Evolutionary conservation across 768 basidiomycete genomes (phyloP).

Genomic region (Boletus pseudo-olivaceus): DNA sequence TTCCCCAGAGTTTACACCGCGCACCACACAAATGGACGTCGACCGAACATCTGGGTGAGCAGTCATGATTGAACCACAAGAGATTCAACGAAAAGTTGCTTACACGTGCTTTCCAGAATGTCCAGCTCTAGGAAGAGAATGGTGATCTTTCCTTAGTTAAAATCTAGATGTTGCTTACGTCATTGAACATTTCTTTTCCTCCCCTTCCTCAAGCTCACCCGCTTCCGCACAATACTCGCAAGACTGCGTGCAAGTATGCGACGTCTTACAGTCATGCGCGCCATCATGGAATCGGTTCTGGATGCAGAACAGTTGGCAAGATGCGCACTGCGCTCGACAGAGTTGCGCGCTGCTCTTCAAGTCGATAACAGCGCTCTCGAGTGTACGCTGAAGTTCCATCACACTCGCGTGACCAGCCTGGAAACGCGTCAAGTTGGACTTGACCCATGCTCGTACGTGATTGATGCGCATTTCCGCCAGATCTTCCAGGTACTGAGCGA

Average conservation of each 20-base stretch:
- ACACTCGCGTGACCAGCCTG: constrained; percentile 43
- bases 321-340: constrained; percentile 46
- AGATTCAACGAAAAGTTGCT: constrained; percentile 13
- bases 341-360: constrained; percentile 47
- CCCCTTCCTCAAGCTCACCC: constrained; percentile 25
- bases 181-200: constrained; percentile 39
- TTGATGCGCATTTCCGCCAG: constrained; percentile 43
- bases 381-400: constrained; percentile 39
- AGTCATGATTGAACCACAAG: not conserved
- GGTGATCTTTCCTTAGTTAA: not conserved
- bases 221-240: constrained; percentile 43
- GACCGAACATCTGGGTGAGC: constrained; percentile 44
- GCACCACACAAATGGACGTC: constrained; percentile 53
- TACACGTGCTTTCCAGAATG: constrained; percentile 55
- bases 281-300: constrained; percentile 43
- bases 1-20: constrained; percentile 43
- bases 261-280: constrained; percentile 48
- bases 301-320: constrained; percentile 50
- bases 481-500: constrained; percentile 39
- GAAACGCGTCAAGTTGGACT: constrained; percentile 48
- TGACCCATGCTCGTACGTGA: constrained; percentile 50
- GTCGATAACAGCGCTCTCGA: constrained; percentile 43
- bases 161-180: constrained; percentile 35
- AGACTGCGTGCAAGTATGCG: constrained; percentile 40
- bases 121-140: constrained; percentile 42